Evolutionary conservation across 768 basidiomycete genomes (phyloP), one percentile per base, ranked within the genome.

Genomic region (Mycena capillaripes): DNA sequence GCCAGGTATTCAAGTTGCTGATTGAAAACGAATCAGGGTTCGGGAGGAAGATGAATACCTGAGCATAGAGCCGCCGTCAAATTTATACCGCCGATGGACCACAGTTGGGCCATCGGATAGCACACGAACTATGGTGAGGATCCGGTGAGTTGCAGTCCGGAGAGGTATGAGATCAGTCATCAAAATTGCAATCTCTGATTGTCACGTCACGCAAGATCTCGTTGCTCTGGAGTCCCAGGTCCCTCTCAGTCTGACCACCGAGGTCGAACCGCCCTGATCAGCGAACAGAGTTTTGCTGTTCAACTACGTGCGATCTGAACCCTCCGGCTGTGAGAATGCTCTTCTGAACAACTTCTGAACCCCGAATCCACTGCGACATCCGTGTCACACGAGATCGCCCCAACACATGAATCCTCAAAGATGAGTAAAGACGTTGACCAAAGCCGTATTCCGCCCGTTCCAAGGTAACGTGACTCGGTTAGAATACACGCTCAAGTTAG

Each of bases 371-470:
- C n/a, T n/a, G n/a, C n/a, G n/a, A n/a, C 23, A 23, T 25, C 21
- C 21, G n/a, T 25, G n/a, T 11, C 4, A 25, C 23, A 48, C 21
- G 46, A n/a, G 10, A 11, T 16, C 30, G 1, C 11, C 4, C 11
- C 19, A 14, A 2, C 29, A 14, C 44, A 62, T 32, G 44, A 2
- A 10, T 5, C 1, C 34, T 19, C 30, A n/a, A 60, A 19, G 40
- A 42, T 60, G 40, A 60, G 16, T 60, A 30, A 44, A 44, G 6
- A 0, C 11, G 7, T 30, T 46, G 60, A 62, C 60, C n/a, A 60
- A 42, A 60, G 7, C 40, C 44, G 60, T 62, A 62, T 62, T 48
- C 60, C 60, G 60, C 9, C 30, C 60, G 60, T 48, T 62, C 60
- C 60, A 62, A 62, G 57, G 57, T 38, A 40, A 38, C 57, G 57